A percentile compares a stretch with the other conserved stretches of the same genome.
Conservation (phyloP, 2,329 filamentous ascomycete genomes). For the Arachnomyces sp. region DNA sequence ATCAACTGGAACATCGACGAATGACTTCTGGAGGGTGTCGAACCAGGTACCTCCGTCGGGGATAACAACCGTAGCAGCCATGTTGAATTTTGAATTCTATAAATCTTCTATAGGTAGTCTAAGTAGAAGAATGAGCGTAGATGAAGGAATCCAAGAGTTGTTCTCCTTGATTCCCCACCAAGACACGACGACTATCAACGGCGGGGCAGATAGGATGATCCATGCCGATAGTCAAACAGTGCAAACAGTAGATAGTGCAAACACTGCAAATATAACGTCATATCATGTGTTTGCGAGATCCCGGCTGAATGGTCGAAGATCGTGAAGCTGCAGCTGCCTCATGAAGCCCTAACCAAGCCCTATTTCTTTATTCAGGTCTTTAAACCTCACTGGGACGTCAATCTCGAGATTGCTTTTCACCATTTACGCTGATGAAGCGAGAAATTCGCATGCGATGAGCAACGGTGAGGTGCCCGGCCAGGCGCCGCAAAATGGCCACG, state of each 20-base stretch:
- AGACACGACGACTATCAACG: conserved; percentile 9
- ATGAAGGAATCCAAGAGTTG: conserved; percentile 4
- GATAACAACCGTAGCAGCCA: conserved; percentile 44
- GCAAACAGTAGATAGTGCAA: conserved; percentile 18
- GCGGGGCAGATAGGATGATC: conserved; percentile 11
- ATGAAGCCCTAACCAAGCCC: no score
- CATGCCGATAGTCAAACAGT: conserved; percentile 4
- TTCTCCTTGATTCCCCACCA: neutral
- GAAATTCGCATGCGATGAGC: no score
- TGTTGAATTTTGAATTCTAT: conserved; percentile 26
- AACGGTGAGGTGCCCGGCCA: no score
- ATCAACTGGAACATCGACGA: conserved; percentile 71
- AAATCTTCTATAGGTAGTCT: conserved; percentile 6
- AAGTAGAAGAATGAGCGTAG: conserved; percentile 5
- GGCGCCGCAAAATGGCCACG: conserved; percentile 8
- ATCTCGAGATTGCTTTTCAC: no score
- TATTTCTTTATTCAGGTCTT: no score
- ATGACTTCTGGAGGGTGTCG: conserved; percentile 74
- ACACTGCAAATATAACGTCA: conserved; percentile 28
- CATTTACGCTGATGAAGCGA: no score
- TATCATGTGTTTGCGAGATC: conserved; percentile 4
- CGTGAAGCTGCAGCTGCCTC: no score
- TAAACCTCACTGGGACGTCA: no score
- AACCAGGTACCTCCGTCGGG: conserved; percentile 71
- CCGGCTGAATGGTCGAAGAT: no score